These are phyloP conservation scores for baker's yeast (Saccharomyces cerevisiae) DNA, from an alignment of 805 yeast genomes.

Conservation along the genomic window DNA sequence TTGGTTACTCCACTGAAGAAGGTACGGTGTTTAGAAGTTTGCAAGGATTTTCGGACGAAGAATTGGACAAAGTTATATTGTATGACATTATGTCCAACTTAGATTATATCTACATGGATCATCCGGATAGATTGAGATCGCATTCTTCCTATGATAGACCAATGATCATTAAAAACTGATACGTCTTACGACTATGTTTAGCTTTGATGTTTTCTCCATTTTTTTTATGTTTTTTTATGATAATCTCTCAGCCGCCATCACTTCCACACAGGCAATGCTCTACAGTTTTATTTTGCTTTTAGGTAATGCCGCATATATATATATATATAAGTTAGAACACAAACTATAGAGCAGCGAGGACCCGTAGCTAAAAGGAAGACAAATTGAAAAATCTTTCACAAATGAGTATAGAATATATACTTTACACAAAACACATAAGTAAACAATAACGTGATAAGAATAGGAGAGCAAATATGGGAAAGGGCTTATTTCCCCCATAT, in stretches of 20 bases:
- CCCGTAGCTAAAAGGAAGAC: not conserved
- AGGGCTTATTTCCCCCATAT: not conserved
- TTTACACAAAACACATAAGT: not conserved
- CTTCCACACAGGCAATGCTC: not conserved
- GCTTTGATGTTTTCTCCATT: not conserved
- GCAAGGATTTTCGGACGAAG: conserved; percentile 45
- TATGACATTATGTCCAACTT: conserved; percentile 45
- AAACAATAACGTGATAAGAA: not conserved
- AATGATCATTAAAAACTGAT: conserved; percentile 43
- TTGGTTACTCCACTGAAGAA: conserved; percentile 26
- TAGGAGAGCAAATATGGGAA: not conserved
- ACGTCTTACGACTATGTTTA: not conserved
- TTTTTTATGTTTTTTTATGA: not conserved
- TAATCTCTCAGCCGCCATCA: not conserved
- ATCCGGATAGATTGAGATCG: conserved; percentile 71
- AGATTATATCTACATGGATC: conserved; percentile 71
- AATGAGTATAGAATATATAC: not conserved
- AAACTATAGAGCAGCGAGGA: not conserved
- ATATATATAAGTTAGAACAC: not conserved
- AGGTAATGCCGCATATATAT: not conserved
- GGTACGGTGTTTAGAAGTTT: conserved; percentile 32
- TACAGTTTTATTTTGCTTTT: not conserved
- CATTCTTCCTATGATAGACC: conserved; percentile 48
- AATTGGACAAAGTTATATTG: conserved; percentile 35
- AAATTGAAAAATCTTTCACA: not conserved